Base-by-base conservation (phyloP, 805 yeast species). In the Tetrapisispora arboricola region DNA sequence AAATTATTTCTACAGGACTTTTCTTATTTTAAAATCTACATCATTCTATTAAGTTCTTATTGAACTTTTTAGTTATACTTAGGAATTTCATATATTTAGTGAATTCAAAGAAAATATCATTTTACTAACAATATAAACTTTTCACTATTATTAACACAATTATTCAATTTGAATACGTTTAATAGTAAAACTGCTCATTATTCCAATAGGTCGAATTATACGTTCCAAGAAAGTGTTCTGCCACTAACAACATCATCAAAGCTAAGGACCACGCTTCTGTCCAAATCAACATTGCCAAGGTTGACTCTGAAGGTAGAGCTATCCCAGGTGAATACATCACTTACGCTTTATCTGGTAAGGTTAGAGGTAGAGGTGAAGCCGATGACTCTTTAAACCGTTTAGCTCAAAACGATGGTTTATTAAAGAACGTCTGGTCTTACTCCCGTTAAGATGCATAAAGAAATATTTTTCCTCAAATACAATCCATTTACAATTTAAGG, bases 211-310 rank as follows among this genome's bases (percentile, higher is more conserved):
- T 92, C 74, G 98, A 92, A 82, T 87, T 92, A 75, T 92, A 92
- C 94, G 94, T 90, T 74, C 98, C 98, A 79, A 86, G 98, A 83
- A 92, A 92, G 80, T 92, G 98, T 81, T 92, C 98, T 75, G 98
- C 98, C 68, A 87, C 98, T 75, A 88, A 87, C 95, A 87, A 96
- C 80, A 87, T 92, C 77, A 88, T 92, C 82, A 87, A 86, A 80
- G 88, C 98, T 66, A 88, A 92, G 80, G 98, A 92, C 76, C 98
- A 92, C 75, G 92, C 96, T 61, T 84, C 97, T 54, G 96, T 92
- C 63, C 98, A 92, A 77, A 84, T 92, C 76, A 90, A 84, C 90
- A 79, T 92, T 63, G 97, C 95, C 66, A 86, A 90, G 74, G 95
- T 92, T 66, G 96, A 92, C 67, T 96, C 78, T 68, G 81, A 84